A percentile compares a stretch with the other conserved stretches of the same genome.
Conservation (phyloP, 768 basidiomycete species). For the Rhodotorula graminis region DNA sequence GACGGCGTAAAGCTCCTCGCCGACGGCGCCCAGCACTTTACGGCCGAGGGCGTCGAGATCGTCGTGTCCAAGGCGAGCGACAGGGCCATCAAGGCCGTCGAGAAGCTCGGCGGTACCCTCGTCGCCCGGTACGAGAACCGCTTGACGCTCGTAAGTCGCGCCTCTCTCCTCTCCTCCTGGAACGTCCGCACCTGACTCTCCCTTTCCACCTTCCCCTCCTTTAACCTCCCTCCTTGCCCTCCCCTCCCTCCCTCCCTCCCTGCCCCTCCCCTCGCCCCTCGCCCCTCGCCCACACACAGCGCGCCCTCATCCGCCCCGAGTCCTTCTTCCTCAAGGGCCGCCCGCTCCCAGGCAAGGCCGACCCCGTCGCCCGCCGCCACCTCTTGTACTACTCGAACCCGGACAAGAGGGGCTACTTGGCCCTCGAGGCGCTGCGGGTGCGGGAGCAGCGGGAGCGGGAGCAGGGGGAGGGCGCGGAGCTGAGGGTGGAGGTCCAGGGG, state of each 20-base stretch:
- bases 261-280: neutral
- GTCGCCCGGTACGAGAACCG: constrained; percentile 88
- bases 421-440: neutral
- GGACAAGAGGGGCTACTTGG: constrained; percentile 41
- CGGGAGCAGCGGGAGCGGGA: neutral
- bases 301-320: constrained; percentile 35
- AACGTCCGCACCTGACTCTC: neutral
- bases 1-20: constrained; percentile 86
- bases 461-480: neutral
- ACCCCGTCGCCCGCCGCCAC: constrained; percentile 42
- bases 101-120: constrained; percentile 72
- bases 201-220: too few relatives aligned
- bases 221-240: too few relatives aligned
- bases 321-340: constrained; percentile 23
- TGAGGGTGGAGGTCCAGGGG: neutral
- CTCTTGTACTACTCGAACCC: constrained; percentile 44
- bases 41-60: constrained; percentile 60
- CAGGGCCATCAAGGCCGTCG: constrained; percentile 77
- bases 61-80: constrained; percentile 78
- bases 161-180: too few relatives aligned
- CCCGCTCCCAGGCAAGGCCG: constrained; percentile 36
- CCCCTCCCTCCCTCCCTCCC: neutral
- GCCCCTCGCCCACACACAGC: constrained; percentile 10
- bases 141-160: constrained; percentile 57
- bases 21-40: constrained; percentile 63